Evolutionary conservation across 2,329 filamentous ascomycete species (phyloP).

Genomic region (Hirsutella rhossiliensis): DNA sequence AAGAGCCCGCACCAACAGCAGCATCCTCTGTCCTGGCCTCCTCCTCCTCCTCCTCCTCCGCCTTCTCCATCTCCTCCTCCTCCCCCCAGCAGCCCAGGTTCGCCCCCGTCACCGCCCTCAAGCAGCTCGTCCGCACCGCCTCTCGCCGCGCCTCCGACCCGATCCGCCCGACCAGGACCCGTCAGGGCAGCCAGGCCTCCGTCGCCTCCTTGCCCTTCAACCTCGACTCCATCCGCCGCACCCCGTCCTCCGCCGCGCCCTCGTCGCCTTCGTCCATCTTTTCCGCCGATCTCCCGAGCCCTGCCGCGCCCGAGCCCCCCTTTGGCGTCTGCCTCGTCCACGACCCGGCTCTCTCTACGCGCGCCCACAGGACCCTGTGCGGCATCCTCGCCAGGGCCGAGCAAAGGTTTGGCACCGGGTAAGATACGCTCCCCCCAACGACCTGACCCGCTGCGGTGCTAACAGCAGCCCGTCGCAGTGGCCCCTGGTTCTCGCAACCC

Average conservation of each 20-base stretch:
- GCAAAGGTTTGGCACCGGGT: constrained; percentile 31
- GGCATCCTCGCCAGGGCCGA: constrained; percentile 39
- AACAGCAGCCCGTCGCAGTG: constrained; percentile 3
- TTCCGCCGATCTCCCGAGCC: constrained; percentile 27
- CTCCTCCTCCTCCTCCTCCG: neutral
- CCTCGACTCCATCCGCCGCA: constrained; percentile 4
- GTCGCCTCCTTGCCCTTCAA: neutral
- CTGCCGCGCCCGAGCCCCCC: constrained; percentile 21
- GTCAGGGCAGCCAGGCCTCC: neutral
- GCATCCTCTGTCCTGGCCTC: constrained; percentile 1
- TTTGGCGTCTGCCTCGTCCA: constrained; percentile 41
- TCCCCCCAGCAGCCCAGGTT: too few species aligned
- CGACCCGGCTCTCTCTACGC: constrained; percentile 29
- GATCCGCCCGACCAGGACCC: neutral
- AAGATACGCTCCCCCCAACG: neutral
- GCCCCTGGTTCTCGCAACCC: constrained; percentile 30
- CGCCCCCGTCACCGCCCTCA: constrained; percentile 19
- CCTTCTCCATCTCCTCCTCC: neutral
- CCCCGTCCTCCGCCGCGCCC: constrained; percentile 26
- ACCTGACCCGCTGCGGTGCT: too few species aligned
- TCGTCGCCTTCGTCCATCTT: constrained; percentile 32
- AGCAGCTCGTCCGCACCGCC: constrained; percentile 17
- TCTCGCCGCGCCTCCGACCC: constrained; percentile 6
- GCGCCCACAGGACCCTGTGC: constrained; percentile 34
- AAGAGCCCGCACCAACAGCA: neutral